phyloP scores from a whole-genome alignment of 495 filamentous ascomycete genomes.

The Pyrenula aspistea region DNA sequence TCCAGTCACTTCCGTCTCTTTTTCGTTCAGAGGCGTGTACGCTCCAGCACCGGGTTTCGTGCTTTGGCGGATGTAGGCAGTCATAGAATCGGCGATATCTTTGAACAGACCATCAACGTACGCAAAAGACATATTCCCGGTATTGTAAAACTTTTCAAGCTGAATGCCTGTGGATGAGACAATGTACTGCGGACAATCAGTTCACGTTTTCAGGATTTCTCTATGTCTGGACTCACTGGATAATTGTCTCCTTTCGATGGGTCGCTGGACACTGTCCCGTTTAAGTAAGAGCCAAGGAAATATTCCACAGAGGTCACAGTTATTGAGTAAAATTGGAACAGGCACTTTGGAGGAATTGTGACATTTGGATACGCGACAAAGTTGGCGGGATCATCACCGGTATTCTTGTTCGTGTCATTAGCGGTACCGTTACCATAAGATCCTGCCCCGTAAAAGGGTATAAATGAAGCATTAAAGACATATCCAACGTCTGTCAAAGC shows the following conservation, averaged over 20 bases:
- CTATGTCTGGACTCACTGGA: not conserved
- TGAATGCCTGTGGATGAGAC: not conserved
- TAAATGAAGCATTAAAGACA: not conserved
- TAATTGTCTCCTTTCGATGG: not conserved
- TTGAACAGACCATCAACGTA: not conserved
- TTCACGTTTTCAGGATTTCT: not conserved
- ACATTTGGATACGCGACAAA: not conserved
- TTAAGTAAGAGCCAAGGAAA: not conserved
- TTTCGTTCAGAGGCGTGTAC: not conserved
- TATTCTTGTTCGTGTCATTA: not conserved
- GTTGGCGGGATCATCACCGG: not conserved
- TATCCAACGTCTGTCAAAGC: not conserved
- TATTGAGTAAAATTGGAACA: not conserved
- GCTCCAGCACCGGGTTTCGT: slow-evolving; percentile 5
- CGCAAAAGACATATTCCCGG: not conserved
- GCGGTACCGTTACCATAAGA: not conserved
- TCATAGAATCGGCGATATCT: slow-evolving; percentile 1
- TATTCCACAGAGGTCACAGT: not conserved
- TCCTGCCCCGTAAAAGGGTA: not conserved
- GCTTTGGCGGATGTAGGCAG: slow-evolving; percentile 11
- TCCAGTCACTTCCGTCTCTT: slow-evolving; percentile 1
- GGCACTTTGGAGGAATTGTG: not conserved
- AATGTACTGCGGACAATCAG: not conserved
- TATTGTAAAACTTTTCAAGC: not conserved
- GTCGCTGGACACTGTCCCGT: not conserved